Evolutionary conservation across 306 rosid species (phyloP), one percentile per base, ranked within the genome.

Genomic region (Carpinus fangiana): DNA sequence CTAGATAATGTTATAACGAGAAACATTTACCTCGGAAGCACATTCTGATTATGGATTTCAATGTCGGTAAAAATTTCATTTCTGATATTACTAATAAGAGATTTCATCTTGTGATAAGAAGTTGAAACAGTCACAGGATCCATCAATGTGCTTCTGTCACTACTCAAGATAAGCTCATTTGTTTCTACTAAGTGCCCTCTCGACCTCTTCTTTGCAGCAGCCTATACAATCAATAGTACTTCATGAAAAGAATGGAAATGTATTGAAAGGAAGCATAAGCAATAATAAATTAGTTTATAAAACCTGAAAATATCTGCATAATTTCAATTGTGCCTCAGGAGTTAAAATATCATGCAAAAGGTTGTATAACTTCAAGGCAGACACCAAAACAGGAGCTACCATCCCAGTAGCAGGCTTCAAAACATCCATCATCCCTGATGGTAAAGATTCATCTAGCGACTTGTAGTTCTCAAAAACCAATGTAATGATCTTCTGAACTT

Each of bases 381-480:
- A 80, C 17, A 17, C 62, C 82, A 86, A 75, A 28, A 82, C 82
- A 34, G 90, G 83, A 8, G 84, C 79, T 1, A 56, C 78, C n/a
- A 60, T 70, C 47, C 79, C 82, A 68, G 60, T 65, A 26, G 82
- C 71, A 2, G 79, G 78, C 59, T 51, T 62, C 50, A 72, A 50
- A 23, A 67, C 72, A 31, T 86, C 77, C 62, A 46, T 72, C 74
- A 84, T 61, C 13, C 90, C 90, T 12, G 73, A 68, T 9, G 74
- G 76, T 0, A 70, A 70, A 28, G 78, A 68, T 73, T 81, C 88
- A 57, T 82, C 82, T 31, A 85, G 86, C 3, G 86, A 82, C 81
- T 82, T 85, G 76, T 85, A 82, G 61, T 85, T 82, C 76, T 77
- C 85, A 57, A 86, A 82, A 50, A 74, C 83, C 77, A 77, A 73